A percentile compares a stretch with the other conserved stretches of the same genome.
Conservation (phyloP, 2,329 filamentous ascomycete genomes). For the Neurospora sp. region DNA sequence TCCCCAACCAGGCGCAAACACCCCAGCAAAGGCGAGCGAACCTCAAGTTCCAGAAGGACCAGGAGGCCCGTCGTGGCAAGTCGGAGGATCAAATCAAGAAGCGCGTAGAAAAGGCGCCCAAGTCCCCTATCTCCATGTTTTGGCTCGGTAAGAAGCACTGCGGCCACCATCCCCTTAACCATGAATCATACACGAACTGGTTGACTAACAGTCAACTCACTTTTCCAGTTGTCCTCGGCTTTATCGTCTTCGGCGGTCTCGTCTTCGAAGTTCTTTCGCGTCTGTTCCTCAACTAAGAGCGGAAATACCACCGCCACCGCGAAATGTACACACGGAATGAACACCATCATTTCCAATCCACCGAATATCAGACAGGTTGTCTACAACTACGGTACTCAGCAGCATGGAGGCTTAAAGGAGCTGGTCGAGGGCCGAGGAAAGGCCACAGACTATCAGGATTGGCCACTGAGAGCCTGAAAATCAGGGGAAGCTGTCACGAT, state of each 20-base stretch:
- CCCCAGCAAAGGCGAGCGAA: conserved; percentile 75
- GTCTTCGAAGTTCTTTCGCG: conserved; percentile 47
- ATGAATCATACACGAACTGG: background rate
- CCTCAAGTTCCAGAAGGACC: conserved; percentile 63
- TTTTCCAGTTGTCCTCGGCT: conserved; percentile 43
- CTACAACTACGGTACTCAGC: background rate
- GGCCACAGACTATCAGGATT: background rate
- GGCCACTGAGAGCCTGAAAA: background rate
- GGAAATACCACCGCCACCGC: background rate
- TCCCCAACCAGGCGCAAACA: conserved; percentile 58
- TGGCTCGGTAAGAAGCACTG: conserved; percentile 47
- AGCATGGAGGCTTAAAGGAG: background rate
- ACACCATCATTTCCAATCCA: background rate
- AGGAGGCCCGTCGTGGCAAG: conserved; percentile 68
- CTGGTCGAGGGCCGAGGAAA: background rate
- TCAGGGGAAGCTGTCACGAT: background rate
- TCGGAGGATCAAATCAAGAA: conserved; percentile 55
- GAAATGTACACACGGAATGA: background rate
- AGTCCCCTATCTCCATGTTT: conserved; percentile 54
- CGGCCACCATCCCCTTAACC: background rate
- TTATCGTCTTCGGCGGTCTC: conserved; percentile 51
- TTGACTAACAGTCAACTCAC: conserved; percentile 2
- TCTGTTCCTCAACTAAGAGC: conserved; percentile 26
- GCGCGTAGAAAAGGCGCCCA: conserved; percentile 41
- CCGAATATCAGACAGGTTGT: background rate